phyloP scores from a whole-genome alignment of 1,284 basidiomycete genomes.

The Rhodotorula glutinis region DNA sequence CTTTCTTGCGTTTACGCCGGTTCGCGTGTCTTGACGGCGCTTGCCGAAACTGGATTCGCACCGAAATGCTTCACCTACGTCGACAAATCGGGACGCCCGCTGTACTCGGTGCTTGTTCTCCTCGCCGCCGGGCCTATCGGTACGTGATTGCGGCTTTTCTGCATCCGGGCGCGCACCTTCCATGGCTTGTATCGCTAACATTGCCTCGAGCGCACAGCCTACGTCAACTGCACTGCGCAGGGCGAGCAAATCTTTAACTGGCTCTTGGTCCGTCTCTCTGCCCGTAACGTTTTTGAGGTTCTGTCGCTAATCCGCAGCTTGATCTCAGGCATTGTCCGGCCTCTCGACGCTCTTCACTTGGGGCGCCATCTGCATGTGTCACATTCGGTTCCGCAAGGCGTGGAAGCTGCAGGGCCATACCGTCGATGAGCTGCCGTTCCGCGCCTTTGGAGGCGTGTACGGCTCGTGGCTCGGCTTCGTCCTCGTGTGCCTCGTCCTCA shows the following conservation, averaged over 20 bases:
- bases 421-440: slow-evolving; percentile 54
- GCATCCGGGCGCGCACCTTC: too few relatives aligned
- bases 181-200: too few relatives aligned
- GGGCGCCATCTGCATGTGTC: slow-evolving; percentile 40
- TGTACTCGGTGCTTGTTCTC: slow-evolving; percentile 50
- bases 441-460: slow-evolving; percentile 52
- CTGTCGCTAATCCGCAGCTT: neutral
- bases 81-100: slow-evolving; percentile 55
- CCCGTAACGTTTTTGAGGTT: slow-evolving; percentile 35
- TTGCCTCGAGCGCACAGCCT: slow-evolving; percentile 36
- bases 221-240: slow-evolving; percentile 41
- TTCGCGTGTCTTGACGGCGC: slow-evolving; percentile 47
- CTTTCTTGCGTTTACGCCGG: slow-evolving; percentile 50
- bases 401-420: slow-evolving; percentile 54
- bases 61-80: slow-evolving; percentile 52
- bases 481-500: slow-evolving; percentile 44
- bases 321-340: slow-evolving; percentile 50
- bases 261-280: slow-evolving; percentile 35
- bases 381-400: slow-evolving; percentile 52
- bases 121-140: slow-evolving; percentile 38
- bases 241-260: slow-evolving; percentile 47
- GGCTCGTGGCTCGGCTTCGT: slow-evolving; percentile 52
- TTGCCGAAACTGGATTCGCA: slow-evolving; percentile 40
- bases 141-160: too few relatives aligned
- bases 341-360: slow-evolving; percentile 56